Percentiles rank a stretch among this genome's conserved stretches.
phyloP scores from a whole-genome alignment of 2,329 filamentous ascomycete genomes.

The Fusarium paranaense region DNA sequence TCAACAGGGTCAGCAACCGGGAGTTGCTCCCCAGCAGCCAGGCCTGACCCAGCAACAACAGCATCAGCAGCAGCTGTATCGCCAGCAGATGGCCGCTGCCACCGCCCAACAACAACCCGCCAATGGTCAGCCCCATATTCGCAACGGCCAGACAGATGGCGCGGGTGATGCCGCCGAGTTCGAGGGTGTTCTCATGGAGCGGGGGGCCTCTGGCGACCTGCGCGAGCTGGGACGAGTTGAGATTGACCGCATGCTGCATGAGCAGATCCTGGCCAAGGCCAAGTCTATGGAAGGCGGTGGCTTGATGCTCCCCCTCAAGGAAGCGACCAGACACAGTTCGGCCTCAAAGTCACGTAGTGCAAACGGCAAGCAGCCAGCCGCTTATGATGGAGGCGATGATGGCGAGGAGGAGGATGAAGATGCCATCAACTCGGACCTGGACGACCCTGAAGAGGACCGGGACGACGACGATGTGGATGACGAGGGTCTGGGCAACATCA shows the following conservation, averaged over 20 bases:
- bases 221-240: slow-evolving; percentile 69
- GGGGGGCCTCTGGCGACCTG: slow-evolving; percentile 64
- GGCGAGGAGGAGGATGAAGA: slow-evolving; percentile 82
- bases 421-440: slow-evolving; percentile 97
- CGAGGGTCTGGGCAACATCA: slow-evolving; percentile 86
- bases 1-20: slow-evolving; percentile 30
- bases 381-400: slow-evolving; percentile 72
- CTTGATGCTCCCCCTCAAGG: slow-evolving; percentile 77
- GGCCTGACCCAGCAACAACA: slow-evolving; percentile 44
- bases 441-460: slow-evolving; percentile 89
- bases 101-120: slow-evolving; percentile 48
- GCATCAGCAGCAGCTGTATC: slow-evolving; percentile 49
- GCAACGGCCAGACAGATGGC: slow-evolving; percentile 78
- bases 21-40: slow-evolving; percentile 46
- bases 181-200: slow-evolving; percentile 69
- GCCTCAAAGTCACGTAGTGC: slow-evolving; percentile 28
- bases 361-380: slow-evolving; percentile 52
- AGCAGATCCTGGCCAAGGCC: slow-evolving; percentile 73
- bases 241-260: slow-evolving; percentile 77
- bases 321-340: slow-evolving; percentile 56
- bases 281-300: slow-evolving; percentile 79
- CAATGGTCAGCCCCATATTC: slow-evolving; percentile 43
- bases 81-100: slow-evolving; percentile 44
- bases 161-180: slow-evolving; percentile 70
- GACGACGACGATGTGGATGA: slow-evolving; percentile 90